Evolutionary conservation across 169 alveolate species (phyloP).

Genomic region (Plasmodium gallinaceum): DNA sequence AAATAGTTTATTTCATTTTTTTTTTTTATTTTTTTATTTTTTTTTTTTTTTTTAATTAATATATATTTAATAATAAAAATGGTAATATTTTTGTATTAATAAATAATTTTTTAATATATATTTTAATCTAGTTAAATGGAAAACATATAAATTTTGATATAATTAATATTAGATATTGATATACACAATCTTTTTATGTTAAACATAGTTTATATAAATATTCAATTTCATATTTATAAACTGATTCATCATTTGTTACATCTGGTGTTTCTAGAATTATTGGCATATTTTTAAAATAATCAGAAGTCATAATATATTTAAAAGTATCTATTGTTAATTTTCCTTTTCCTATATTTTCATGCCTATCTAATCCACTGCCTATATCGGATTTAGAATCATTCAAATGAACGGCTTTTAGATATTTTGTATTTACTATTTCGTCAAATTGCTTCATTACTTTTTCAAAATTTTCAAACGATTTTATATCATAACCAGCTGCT

Average conservation of each 20-base stretch:
- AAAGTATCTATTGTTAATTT: slow-evolving; percentile 90
- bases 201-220: slow-evolving; percentile 82
- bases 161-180: neutral
- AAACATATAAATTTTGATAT: too few species aligned
- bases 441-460: slow-evolving; percentile 89
- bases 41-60: too few species aligned
- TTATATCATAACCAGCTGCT: slow-evolving; percentile 93
- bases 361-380: slow-evolving; percentile 92
- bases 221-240: slow-evolving; percentile 88
- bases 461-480: slow-evolving; percentile 86
- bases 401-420: slow-evolving; percentile 90
- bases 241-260: slow-evolving; percentile 84
- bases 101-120: too few species aligned
- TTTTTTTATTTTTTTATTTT: too few species aligned
- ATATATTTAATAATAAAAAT: too few species aligned
- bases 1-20: too few species aligned
- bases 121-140: too few species aligned
- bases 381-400: slow-evolving; percentile 92
- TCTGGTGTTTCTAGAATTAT: slow-evolving; percentile 92
- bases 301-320: slow-evolving; percentile 87
- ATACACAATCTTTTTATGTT: neutral
- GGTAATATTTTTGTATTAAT: neutral
- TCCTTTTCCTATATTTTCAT: slow-evolving; percentile 93
- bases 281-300: slow-evolving; percentile 89
- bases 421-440: slow-evolving; percentile 85